phyloP scores from a whole-genome alignment of 2,329 filamentous ascomycete species.

The Cadophora sp. region DNA sequence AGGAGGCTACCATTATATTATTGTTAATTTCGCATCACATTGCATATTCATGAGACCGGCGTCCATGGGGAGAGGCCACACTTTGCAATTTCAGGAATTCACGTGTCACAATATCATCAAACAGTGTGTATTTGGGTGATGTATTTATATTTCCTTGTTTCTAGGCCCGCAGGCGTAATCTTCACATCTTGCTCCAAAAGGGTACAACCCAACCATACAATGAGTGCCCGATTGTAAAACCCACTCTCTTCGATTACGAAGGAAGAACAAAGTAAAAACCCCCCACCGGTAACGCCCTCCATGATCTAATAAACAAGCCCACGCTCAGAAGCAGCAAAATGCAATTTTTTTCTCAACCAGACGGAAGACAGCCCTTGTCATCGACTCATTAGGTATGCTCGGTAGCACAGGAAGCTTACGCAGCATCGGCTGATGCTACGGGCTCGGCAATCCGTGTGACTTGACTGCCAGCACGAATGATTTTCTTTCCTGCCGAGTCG shows the following conservation, averaged over 20 bases:
- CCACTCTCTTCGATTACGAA: constrained; percentile 9
- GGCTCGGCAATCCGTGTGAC: constrained; percentile 84
- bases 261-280: constrained; percentile 4
- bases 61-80: no score
- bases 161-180: constrained; percentile 19
- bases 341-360: constrained; percentile 19
- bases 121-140: neutral
- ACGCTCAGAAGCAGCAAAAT: constrained; percentile 24
- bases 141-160: constrained; percentile 7
- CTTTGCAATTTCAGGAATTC: no score
- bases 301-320: constrained; percentile 24
- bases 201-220: constrained; percentile 8
- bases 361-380: constrained; percentile 24
- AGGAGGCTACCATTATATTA: no score
- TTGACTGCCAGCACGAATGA: constrained; percentile 86
- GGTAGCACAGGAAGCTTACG: constrained; percentile 52
- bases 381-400: constrained; percentile 29
- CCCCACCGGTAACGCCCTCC: constrained; percentile 15
- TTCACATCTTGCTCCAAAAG: neutral
- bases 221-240: constrained; percentile 13
- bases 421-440: constrained; percentile 82
- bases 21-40: no score
- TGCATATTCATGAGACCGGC: no score
- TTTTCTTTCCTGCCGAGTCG: constrained; percentile 80
- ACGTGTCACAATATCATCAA: no score